Base-by-base conservation (phyloP, 148 eudicot genomes). In the Tetragonia tetragonoides region DNA sequence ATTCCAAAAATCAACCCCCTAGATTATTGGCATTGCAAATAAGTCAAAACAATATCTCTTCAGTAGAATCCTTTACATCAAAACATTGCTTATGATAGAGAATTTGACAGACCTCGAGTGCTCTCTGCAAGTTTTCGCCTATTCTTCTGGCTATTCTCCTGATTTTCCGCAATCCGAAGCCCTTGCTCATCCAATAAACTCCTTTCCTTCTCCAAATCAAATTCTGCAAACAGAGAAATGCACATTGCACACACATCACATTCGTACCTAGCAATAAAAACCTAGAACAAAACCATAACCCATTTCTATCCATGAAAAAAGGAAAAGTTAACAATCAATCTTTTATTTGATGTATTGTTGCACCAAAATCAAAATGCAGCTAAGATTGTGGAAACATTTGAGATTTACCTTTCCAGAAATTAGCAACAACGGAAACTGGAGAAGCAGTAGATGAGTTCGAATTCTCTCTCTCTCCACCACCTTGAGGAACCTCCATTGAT, bases 51-150 rank as follows among this genome's bases (percentile, higher is more conserved):
- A 18, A 60, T 40, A 42, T 41, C 28, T 47, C 46, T 44, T 15
- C 17, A 10, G n/a, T 38, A 57, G 46, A 11, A 17, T 69, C 14
- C 53, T 14, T 49, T 49, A 10, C 21, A 10, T 44, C 46, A 28
- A 28, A 28, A 28, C 1, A 28, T 28, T 28, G 34, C 34, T 28
- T 28, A 28, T 28, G 34, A 28, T 28, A 28, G 34, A 28, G 34
- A 28, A 73, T 24, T 28, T 3, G 41, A 71, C 21, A 70, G 72
- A 95, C 99, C 99, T 93, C 97, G 89, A 67, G 99, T 95, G 84
- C 93, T 93, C 87, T 95, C 97, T 7, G 99, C 99, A 67, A 95
- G 99, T 77, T 93, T 95, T 28, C 97, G 88, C 3, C 99, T 91
- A 54, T 91, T 95, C 84, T 95, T 95, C 84, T 95, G 97, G 82